Percentiles rank a stretch among this genome's conserved stretches.
Conservation (phyloP, 176 grass and related monocot species). For the Eleusine coracana region DNA sequence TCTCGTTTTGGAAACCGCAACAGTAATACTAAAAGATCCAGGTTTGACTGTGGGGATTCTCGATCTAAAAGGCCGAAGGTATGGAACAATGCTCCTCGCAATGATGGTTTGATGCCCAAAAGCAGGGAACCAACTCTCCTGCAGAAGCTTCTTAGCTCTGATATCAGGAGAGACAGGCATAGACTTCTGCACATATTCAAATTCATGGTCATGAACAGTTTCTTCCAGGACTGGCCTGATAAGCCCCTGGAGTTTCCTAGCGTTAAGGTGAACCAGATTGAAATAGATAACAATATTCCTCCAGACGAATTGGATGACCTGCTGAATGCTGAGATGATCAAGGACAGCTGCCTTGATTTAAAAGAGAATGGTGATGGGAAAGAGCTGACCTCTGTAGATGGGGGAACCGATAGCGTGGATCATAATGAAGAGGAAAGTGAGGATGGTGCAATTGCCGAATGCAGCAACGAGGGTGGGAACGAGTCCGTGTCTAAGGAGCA, state of each 20-base stretch:
- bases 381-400: slow-evolving; percentile 24
- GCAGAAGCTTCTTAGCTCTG: slow-evolving; percentile 76
- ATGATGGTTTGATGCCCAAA: slow-evolving; percentile 19
- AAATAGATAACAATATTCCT: slow-evolving; percentile 36
- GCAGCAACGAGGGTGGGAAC: not conserved
- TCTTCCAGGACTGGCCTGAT: slow-evolving; percentile 65
- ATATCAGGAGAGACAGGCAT: slow-evolving; percentile 85
- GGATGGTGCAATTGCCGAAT: slow-evolving; percentile 33
- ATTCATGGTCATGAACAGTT: slow-evolving; percentile 84
- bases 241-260: slow-evolving; percentile 64
- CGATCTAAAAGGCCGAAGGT: slow-evolving; percentile 51
- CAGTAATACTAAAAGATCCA: slow-evolving; percentile 57
- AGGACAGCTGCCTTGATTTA: not conserved
- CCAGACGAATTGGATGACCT: slow-evolving; percentile 34
- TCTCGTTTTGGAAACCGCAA: slow-evolving; percentile 48
- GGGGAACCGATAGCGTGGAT: slow-evolving; percentile 25
- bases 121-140: slow-evolving; percentile 75
- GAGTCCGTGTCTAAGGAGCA: slow-evolving; percentile 31
- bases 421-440: slow-evolving; percentile 17
- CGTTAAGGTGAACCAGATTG: slow-evolving; percentile 60
- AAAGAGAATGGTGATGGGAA: slow-evolving; percentile 40
- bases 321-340: slow-evolving; percentile 24
- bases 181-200: slow-evolving; percentile 70
- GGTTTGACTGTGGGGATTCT: slow-evolving; percentile 38
- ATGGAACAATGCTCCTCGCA: slow-evolving; percentile 12